phyloP scores from a whole-genome alignment of 148 eudicot genomes.

The Rhododendron griersonianum region DNA sequence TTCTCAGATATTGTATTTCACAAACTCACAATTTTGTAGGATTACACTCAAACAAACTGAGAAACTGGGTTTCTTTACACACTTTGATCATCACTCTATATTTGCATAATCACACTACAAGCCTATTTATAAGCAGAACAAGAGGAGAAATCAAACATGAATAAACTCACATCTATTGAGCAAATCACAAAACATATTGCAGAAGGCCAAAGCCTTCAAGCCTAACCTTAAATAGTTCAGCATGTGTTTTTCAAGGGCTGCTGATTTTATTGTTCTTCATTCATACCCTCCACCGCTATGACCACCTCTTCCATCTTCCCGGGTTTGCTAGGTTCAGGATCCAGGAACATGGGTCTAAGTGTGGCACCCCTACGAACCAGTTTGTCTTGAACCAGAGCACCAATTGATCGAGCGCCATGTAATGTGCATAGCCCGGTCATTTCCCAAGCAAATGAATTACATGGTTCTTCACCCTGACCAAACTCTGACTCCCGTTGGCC shows the following conservation, averaged over 20 bases:
- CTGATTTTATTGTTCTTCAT: not conserved
- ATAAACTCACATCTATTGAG: no score
- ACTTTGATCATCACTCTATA: not conserved
- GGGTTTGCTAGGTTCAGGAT: not conserved
- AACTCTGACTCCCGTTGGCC: no score
- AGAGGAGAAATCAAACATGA: not conserved
- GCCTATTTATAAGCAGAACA: no score
- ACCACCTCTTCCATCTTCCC: slow-evolving; percentile 28
- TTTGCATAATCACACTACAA: not conserved
- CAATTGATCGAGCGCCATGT: slow-evolving; percentile 60
- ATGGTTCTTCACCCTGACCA: no score
- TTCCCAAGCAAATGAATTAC: no score
- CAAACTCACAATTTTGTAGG: not conserved
- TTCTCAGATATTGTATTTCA: not conserved
- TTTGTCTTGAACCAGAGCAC: slow-evolving; percentile 79
- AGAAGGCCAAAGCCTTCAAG: no score
- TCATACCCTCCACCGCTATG: slow-evolving; percentile 29
- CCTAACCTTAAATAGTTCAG: no score
- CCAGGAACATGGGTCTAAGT: not conserved
- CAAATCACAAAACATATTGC: not conserved
- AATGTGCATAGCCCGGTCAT: slow-evolving; percentile 59
- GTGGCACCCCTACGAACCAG: slow-evolving; percentile 89
- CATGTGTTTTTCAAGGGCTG: no score
- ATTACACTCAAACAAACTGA: not conserved
- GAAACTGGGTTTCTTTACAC: not conserved